Evolutionary conservation across 2,329 filamentous ascomycete genomes (phyloP), one percentile per base, ranked within the genome.

Genomic region (Basipetospora chlamydospora): DNA sequence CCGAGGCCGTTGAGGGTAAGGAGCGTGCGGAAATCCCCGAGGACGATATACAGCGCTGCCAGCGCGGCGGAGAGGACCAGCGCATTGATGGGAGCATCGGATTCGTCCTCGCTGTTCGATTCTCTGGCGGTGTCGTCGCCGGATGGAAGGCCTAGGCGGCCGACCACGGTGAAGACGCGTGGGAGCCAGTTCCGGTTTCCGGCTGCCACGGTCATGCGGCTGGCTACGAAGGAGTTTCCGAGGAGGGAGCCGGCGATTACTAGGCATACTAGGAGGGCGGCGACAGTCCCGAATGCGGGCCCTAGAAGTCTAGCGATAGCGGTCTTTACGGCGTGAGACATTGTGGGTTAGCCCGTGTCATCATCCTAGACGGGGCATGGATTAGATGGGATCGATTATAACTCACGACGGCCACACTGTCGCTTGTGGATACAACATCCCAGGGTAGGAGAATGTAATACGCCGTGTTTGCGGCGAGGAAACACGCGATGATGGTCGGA

Each of bases 401-500:
- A 55, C 66, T 51, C 54, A 76, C 71, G 35, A 78, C 73, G 3
- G 73, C 74, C 1, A 78, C 67, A 16, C 71, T 75, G 42, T 78
- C 69, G 0, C 67, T 76, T 0, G 61, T 66, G 0, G 70, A 68
- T 2, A 78, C 57, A 1, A 67, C 56, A 16, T 64, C 49, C 73
- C 73, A 77, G 0, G 74, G 71, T 0, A 79, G 58, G 2, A 78
- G 55, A 15, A 77, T 60, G 43, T 78, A 78, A 50, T 77, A 78
- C 2, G 70, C 64, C 0, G 72, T 58, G 42, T 78, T 79, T 2
- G 73, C 66, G 1, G 67, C 57, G 20, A 77, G 58, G 46, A 75
- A 78, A 39, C 69, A 74, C 2, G 67, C 41, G 0, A 77, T 63
- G 13, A 77, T 73, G 1, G 68, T 70, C 1, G 72, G 65, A 22